A percentile compares a stretch with the other conserved stretches of the same genome.
Evolutionary conservation across 202 grass and related monocot genomes (phyloP).

Genomic region (Elaeis oleifera): DNA sequence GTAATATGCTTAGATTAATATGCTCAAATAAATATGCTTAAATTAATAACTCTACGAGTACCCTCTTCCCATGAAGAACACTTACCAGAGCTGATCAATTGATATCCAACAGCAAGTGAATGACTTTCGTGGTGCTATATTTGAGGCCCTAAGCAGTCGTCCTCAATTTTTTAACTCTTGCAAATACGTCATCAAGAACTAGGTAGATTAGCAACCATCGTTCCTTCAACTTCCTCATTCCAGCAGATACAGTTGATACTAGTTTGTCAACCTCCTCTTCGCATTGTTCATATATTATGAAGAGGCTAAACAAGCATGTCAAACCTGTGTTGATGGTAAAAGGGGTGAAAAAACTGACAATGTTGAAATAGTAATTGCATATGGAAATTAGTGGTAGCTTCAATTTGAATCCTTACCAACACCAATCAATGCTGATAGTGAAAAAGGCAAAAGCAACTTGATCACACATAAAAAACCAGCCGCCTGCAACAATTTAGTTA

Average conservation of each 20-base stretch:
- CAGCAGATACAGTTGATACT: constrained; percentile 29
- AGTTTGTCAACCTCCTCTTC: constrained; percentile 70
- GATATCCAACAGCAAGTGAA: not conserved
- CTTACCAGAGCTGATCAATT: no score
- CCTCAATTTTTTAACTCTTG: not conserved
- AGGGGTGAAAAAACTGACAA: not conserved
- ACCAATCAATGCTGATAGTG: constrained; percentile 47
- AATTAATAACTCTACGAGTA: no score
- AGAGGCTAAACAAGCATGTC: constrained; percentile 62
- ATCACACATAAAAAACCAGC: constrained; percentile 48
- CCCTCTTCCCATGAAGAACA: no score
- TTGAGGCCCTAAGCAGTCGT: not conserved
- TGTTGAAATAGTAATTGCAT: not conserved
- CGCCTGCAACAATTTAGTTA: constrained; percentile 34
- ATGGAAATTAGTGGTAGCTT: not conserved
- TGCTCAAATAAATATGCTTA: no score
- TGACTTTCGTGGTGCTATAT: no score
- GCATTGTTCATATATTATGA: constrained; percentile 92
- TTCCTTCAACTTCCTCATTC: constrained; percentile 31
- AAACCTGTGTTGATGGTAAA: constrained; percentile 41
- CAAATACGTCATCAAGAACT: constrained; percentile 29
- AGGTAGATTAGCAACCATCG: constrained; percentile 31
- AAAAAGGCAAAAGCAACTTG: constrained; percentile 58
- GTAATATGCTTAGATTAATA: no score
- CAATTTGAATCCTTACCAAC: constrained; percentile 43